These are phyloP conservation scores for Alternaria atra DNA, from an alignment of 2,329 filamentous ascomycete genomes.

Conservation along the genomic window DNA sequence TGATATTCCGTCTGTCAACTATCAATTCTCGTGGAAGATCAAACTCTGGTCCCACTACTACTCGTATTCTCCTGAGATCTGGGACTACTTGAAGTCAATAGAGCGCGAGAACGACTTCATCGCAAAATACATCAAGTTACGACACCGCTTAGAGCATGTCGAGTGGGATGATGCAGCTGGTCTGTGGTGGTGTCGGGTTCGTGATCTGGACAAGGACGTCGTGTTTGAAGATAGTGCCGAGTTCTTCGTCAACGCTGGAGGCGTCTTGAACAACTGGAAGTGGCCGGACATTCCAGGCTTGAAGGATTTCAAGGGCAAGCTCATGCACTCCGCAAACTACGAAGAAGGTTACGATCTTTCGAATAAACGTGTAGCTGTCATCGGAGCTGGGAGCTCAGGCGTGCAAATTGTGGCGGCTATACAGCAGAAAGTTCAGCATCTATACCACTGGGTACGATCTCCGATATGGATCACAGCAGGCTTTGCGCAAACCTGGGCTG, in stretches of 20 bases:
- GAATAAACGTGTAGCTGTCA: slow-evolving; percentile 55
- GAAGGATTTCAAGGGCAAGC: slow-evolving; percentile 52
- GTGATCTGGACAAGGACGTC: slow-evolving; percentile 24
- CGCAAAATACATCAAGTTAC: slow-evolving; percentile 34
- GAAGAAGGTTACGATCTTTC: slow-evolving; percentile 50
- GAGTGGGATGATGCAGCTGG: slow-evolving; percentile 30
- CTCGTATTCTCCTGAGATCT: slow-evolving; percentile 59
- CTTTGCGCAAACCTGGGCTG: slow-evolving; percentile 59
- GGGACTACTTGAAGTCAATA: slow-evolving; percentile 58
- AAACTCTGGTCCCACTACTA: slow-evolving; percentile 56
- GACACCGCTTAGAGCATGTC: slow-evolving; percentile 26
- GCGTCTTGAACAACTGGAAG: slow-evolving; percentile 48
- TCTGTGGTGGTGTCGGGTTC: slow-evolving; percentile 25
- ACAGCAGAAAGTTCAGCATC: slow-evolving; percentile 48
- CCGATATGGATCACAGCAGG: slow-evolving; percentile 61
- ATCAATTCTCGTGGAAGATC: slow-evolving; percentile 62
- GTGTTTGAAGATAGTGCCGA: slow-evolving; percentile 31
- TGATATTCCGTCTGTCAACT: slow-evolving; percentile 36
- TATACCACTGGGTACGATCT: slow-evolving; percentile 56
- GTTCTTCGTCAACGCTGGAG: slow-evolving; percentile 36
- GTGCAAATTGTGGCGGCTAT: slow-evolving; percentile 57
- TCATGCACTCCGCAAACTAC: slow-evolving; percentile 56
- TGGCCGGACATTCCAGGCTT: slow-evolving; percentile 55
- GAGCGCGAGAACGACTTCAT: slow-evolving; percentile 46
- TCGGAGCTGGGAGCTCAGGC: slow-evolving; percentile 54